Evolutionary conservation across 2,329 filamentous ascomycete genomes (phyloP).

Genomic region (Verticillium tricorpus): DNA sequence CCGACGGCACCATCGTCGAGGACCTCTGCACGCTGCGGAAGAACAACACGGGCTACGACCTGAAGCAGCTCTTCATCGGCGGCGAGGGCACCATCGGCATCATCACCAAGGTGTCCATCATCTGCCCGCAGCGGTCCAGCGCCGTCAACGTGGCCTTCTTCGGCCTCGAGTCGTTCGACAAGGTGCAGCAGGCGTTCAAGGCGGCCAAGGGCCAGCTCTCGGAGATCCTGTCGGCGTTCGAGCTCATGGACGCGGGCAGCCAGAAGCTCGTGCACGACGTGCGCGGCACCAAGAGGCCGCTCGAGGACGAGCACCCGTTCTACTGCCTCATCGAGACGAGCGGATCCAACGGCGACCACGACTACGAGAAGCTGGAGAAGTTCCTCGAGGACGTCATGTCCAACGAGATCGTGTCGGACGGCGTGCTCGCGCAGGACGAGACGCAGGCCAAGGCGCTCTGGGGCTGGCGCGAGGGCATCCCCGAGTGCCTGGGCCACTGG

Average conservation of each 20-base stretch:
- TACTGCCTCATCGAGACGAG: conserved; percentile 97
- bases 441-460: conserved; percentile 83
- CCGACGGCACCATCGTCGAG: conserved; percentile 87
- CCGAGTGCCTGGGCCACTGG: conserved; percentile 82
- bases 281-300: conserved; percentile 71
- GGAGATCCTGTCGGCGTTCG: conserved; percentile 95
- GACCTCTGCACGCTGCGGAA: conserved; percentile 86
- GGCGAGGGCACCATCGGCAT: conserved; percentile 93
- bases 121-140: conserved; percentile 81
- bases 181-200: conserved; percentile 79
- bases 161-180: conserved; percentile 83
- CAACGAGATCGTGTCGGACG: conserved; percentile 80
- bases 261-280: conserved; percentile 74
- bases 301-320: conserved; percentile 83
- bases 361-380: conserved; percentile 81
- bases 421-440: conserved; percentile 88
- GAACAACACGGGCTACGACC: conserved; percentile 98
- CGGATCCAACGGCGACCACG: conserved; percentile 90
- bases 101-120: conserved; percentile 83
- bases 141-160: conserved; percentile 96
- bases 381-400: conserved; percentile 93
- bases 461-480: conserved; percentile 90
- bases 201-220: conserved; percentile 87
- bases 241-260: conserved; percentile 87
- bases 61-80: conserved; percentile 96